A percentile compares a stretch with the other conserved stretches of the same genome.
These are phyloP conservation scores for Rhodotorula mucilaginosa DNA, from an alignment of 1,284 basidiomycete species.

Conservation along the genomic window DNA sequence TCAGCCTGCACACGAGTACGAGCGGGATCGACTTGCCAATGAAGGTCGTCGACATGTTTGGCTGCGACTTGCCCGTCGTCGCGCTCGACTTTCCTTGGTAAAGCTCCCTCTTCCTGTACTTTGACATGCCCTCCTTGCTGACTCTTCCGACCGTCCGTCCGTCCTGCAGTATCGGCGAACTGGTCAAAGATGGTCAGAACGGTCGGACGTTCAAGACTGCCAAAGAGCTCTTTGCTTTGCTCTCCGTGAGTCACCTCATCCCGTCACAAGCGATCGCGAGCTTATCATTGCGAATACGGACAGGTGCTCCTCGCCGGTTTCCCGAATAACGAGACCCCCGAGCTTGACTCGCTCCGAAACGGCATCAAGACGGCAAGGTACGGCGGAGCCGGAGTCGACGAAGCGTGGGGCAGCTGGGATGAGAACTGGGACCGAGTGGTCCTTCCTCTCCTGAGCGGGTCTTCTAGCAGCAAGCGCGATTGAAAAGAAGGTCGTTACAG, in stretches of 20 bases:
- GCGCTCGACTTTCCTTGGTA: constrained; percentile 84
- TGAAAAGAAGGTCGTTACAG: background rate
- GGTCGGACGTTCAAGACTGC: constrained; percentile 74
- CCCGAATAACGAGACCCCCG: constrained; percentile 49
- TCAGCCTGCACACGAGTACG: constrained; percentile 86
- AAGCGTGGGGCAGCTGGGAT: constrained; percentile 74
- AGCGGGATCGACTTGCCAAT: constrained; percentile 92
- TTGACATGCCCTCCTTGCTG: background rate
- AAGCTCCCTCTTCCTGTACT: background rate
- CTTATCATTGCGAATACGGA: background rate
- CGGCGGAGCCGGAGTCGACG: constrained; percentile 4
- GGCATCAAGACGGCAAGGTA: constrained; percentile 26
- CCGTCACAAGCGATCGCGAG: constrained; percentile 6
- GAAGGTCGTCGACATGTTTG: constrained; percentile 99
- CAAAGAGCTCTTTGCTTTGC: constrained; percentile 65
- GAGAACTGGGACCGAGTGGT: constrained; percentile 76
- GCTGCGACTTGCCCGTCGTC: constrained; percentile 88
- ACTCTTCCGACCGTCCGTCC: background rate
- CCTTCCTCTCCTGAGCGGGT: constrained; percentile 55
- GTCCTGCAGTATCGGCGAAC: constrained; percentile 68
- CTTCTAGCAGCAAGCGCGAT: background rate
- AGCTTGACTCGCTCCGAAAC: constrained; percentile 22
- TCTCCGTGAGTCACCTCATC: constrained; percentile 50
- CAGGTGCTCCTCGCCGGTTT: constrained; percentile 59
- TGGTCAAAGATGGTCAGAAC: constrained; percentile 78